A percentile compares a stretch with the other conserved stretches of the same genome.
These are phyloP conservation scores for Podaxis sp. DNA, from an alignment of 768 basidiomycete species.

Conservation along the genomic window DNA sequence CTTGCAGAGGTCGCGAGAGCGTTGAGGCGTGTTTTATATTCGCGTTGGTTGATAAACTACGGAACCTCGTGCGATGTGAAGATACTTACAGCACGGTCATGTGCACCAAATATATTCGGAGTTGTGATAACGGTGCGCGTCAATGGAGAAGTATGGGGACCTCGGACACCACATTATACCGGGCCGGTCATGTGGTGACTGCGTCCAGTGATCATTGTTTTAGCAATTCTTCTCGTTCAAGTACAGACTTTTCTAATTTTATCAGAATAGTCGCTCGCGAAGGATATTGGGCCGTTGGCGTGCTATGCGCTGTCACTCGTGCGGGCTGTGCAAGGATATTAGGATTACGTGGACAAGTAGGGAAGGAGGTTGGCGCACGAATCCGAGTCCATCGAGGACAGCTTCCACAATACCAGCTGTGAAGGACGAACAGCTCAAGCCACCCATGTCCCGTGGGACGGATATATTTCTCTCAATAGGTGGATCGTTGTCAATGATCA, in stretches of 20 bases:
- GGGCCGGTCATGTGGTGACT: neutral
- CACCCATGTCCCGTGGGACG: constrained; percentile 91
- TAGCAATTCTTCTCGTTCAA: constrained; percentile 91
- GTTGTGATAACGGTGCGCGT: neutral
- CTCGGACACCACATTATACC: constrained; percentile 2
- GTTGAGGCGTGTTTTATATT: neutral
- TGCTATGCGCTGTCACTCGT: constrained; percentile 93
- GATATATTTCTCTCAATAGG: constrained; percentile 89
- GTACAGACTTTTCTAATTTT: constrained; percentile 89
- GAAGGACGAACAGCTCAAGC: constrained; percentile 95
- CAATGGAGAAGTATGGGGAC: neutral
- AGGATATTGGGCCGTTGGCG: constrained; percentile 77
- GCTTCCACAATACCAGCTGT: constrained; percentile 98
- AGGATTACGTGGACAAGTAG: constrained; percentile 3
- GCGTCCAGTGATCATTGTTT: constrained; percentile 43
- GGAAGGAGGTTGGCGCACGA: constrained; percentile 54
- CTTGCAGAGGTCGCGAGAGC: constrained; percentile 3
- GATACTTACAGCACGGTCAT: constrained; percentile 1
- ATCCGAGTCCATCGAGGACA: constrained; percentile 89
- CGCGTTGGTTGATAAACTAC: neutral
- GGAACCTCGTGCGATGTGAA: neutral
- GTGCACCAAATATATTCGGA: neutral
- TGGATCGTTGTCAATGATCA: constrained; percentile 98
- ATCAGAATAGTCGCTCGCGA: constrained; percentile 94
- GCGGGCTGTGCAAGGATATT: constrained; percentile 65